phyloP scores from a whole-genome alignment of 2,329 filamentous ascomycete genomes.

The Fusarium fujikuroi region DNA sequence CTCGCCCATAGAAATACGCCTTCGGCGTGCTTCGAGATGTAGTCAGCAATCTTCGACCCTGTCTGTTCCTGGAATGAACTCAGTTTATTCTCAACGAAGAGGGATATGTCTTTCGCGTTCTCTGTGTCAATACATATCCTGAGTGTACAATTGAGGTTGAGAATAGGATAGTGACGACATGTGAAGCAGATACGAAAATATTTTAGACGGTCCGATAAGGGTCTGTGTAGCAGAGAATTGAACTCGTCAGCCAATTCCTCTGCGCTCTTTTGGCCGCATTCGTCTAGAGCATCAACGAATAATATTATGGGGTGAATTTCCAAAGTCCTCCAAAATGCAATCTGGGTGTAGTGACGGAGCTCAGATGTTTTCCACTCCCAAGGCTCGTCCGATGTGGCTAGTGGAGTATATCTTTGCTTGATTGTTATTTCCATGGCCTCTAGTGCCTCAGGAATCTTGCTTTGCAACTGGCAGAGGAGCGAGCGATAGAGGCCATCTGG shows the following conservation, averaged over 20 bases:
- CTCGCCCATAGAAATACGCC: conserved; percentile 53
- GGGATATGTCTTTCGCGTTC: conserved; percentile 47
- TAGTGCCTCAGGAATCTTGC: background rate
- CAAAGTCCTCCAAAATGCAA: conserved; percentile 36
- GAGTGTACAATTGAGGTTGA: conserved; percentile 29
- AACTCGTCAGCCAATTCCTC: conserved; percentile 32
- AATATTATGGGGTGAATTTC: conserved; percentile 36
- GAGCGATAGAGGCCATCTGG: background rate
- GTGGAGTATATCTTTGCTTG: background rate
- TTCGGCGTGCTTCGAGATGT: conserved; percentile 41
- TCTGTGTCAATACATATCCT: conserved; percentile 47
- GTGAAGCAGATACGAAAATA: conserved; percentile 46
- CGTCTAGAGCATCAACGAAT: conserved; percentile 52
- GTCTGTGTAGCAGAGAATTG: conserved; percentile 27
- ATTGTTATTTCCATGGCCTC: conserved; percentile 34
- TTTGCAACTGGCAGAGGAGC: background rate
- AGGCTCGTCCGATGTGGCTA: conserved; percentile 24
- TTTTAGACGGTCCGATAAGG: background rate
- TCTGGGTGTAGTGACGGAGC: conserved; percentile 34
- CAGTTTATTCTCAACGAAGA: conserved; percentile 43
- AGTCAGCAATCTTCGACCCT: background rate
- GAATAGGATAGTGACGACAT: conserved; percentile 48
- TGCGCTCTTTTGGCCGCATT: conserved; percentile 45
- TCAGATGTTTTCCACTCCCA: conserved; percentile 46
- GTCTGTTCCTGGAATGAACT: background rate